Evolutionary conservation across 768 basidiomycete species (phyloP).

Genomic region (Naematelia encephala): DNA sequence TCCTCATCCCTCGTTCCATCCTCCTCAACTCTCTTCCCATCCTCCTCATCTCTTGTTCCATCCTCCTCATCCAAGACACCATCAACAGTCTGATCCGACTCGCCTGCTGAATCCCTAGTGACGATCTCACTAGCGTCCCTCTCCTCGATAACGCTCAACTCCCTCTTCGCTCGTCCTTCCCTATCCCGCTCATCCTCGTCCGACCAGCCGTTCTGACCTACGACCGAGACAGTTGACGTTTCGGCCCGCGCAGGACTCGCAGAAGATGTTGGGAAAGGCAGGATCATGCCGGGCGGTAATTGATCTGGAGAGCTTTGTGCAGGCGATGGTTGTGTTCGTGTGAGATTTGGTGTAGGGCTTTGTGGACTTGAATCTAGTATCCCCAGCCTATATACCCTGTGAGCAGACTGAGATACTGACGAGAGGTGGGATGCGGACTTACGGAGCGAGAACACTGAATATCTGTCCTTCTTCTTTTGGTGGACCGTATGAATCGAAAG

Average conservation of each 20-base stretch:
- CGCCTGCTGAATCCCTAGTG: neutral
- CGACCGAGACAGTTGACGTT: conserved; percentile 28
- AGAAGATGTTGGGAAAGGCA: conserved; percentile 15
- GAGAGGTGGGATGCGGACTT: conserved; percentile 9
- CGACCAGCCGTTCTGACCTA: conserved; percentile 22
- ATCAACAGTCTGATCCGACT: conserved; percentile 1
- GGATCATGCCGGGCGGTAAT: conserved; percentile 19
- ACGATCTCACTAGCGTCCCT: conserved; percentile 5
- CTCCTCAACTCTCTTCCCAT: too few species aligned
- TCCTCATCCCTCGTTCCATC: too few species aligned
- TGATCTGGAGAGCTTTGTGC: conserved; percentile 18
- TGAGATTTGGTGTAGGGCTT: conserved; percentile 26
- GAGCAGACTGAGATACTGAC: conserved; percentile 10
- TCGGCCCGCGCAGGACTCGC: conserved; percentile 21
- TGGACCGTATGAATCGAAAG: conserved; percentile 87
- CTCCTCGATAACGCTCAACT: conserved; percentile 49
- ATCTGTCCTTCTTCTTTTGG: conserved; percentile 85
- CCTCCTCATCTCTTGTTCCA: neutral
- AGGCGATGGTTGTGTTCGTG: conserved; percentile 21
- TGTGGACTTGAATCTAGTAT: conserved; percentile 25
- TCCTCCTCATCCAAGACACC: neutral
- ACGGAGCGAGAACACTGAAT: conserved; percentile 84
- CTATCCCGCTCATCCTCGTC: conserved; percentile 19
- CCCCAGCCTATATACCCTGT: conserved; percentile 20
- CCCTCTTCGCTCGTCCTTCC: conserved; percentile 38